Percentiles rank a stretch among this genome's conserved stretches.
phyloP scores from a whole-genome alignment of 176 grass and related monocot genomes.

The Oryza australiensis region DNA sequence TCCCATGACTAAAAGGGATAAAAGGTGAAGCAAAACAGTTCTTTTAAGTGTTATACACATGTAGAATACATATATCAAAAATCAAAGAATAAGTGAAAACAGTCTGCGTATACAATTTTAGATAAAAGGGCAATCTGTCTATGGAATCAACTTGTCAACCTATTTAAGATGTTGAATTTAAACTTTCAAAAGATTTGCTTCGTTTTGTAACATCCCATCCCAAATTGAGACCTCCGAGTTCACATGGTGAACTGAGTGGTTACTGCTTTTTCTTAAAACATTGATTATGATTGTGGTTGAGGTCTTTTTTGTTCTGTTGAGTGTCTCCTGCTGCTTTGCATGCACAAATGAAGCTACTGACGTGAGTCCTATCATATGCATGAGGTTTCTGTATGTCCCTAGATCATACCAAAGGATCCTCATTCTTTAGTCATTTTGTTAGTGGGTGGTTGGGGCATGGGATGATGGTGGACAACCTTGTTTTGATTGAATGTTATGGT shows the following conservation, averaged over 20 bases:
- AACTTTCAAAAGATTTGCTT: not conserved
- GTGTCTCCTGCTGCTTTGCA: not conserved
- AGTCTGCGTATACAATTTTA: not conserved
- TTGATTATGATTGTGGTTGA: not conserved
- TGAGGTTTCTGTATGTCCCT: constrained; percentile 20
- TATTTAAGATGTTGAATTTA: not conserved
- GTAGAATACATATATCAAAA: not conserved
- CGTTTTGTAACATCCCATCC: not conserved
- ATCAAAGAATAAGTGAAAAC: not conserved
- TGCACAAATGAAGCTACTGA: constrained; percentile 25
- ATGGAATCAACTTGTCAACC: not conserved
- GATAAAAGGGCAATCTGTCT: not conserved
- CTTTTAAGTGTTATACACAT: not conserved
- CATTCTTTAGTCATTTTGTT: not conserved
- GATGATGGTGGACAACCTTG: constrained; percentile 1
- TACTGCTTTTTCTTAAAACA: not conserved
- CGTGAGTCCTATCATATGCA: not conserved
- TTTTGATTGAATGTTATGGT: constrained; percentile 19
- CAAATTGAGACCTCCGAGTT: not conserved
- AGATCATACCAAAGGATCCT: not conserved
- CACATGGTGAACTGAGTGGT: not conserved
- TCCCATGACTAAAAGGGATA: not conserved
- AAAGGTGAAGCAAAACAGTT: not conserved
- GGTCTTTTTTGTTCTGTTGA: not conserved
- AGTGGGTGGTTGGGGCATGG: constrained; percentile 6